Base-by-base conservation (phyloP, 2,329 filamentous ascomycete genomes). In the Pyricularia pennisetigena region DNA sequence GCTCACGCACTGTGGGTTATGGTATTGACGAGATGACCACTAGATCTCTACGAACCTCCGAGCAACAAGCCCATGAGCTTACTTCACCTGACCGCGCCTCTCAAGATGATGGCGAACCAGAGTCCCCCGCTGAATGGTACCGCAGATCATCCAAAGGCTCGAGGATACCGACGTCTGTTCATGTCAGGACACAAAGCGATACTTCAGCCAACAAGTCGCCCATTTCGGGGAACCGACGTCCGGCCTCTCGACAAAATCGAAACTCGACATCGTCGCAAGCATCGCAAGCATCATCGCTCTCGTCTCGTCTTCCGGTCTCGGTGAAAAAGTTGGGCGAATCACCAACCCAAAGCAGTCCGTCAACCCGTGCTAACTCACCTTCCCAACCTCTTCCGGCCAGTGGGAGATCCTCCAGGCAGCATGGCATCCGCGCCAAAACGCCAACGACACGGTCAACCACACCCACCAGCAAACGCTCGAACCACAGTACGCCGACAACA, bases 51-150 rank as follows among this genome's bases (percentile, higher is more conserved):
- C 84, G 89, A 76, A 89, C 88, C 26, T 92, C 90, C 62, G 91
- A 94, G 74, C 89, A 90, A n/a, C 88, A 84, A 74, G 78, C 90
- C 71, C 82, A 84, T 70, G 84, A 83, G 71, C 79, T 83, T 67
- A 83, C 72, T 78, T 83, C 69, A 80, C 77, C 70, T 74, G 76
- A 67, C 70, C 75, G 64, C 83, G 85, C 71, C 82, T 78, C 82
- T 57, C 83, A 86, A 71, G 77, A 81, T 64, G 83, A 86, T 70
- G 75, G 80, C 68, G 85, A 89, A 70, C 86, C 88, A 16, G 78
- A 85, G 16, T 92, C 89, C 4, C 88, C 89, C 12, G 88, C 86
- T 61, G 87, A 87, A 69, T 90, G 88, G 86, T 90, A 90, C 76
- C 82, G 81, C 67, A 75, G 75, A 66, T 76, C 74, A 61, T 24